Evolutionary conservation across 495 filamentous ascomycete genomes (phyloP).

Genomic region (Ramalina peruviana): DNA sequence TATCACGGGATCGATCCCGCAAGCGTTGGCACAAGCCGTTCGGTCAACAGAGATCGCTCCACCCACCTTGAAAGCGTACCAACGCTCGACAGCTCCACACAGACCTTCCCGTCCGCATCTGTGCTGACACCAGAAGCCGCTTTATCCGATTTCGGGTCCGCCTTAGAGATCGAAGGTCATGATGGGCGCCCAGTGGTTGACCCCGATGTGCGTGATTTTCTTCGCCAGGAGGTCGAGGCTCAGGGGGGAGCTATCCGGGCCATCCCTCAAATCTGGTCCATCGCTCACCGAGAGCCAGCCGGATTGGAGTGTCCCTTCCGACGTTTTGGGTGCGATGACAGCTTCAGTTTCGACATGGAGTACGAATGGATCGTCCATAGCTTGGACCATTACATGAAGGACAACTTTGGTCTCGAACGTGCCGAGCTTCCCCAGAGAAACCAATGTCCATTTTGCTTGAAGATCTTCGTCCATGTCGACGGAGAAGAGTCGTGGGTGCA

Average conservation of each 20-base stretch:
- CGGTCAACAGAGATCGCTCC: too few species aligned
- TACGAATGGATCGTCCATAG: conserved; percentile 10
- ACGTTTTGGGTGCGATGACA: background rate
- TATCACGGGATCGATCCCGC: too few species aligned
- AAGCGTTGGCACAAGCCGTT: too few species aligned
- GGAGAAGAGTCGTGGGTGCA: conserved; percentile 4
- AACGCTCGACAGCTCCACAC: too few species aligned
- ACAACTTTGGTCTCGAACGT: background rate
- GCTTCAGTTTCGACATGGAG: background rate
- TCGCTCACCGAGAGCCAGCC: background rate
- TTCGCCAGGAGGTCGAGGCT: background rate
- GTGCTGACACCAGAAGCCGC: too few species aligned
- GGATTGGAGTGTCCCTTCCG: conserved; percentile 11
- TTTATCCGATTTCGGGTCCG: too few species aligned
- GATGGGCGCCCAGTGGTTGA: too few species aligned
- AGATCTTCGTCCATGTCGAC: background rate
- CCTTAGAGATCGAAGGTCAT: too few species aligned
- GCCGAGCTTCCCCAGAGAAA: conserved; percentile 4
- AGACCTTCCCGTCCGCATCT: too few species aligned
- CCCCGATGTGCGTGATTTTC: too few species aligned
- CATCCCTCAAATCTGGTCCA: background rate
- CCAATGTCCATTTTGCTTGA: conserved; percentile 12
- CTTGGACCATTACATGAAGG: conserved; percentile 3
- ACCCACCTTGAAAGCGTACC: too few species aligned
- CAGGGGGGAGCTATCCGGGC: background rate